A percentile compares a stretch with the other conserved stretches of the same genome.
Conservation (phyloP, 1,284 basidiomycete species). For the Cutaneotrichosporon sp. region DNA sequence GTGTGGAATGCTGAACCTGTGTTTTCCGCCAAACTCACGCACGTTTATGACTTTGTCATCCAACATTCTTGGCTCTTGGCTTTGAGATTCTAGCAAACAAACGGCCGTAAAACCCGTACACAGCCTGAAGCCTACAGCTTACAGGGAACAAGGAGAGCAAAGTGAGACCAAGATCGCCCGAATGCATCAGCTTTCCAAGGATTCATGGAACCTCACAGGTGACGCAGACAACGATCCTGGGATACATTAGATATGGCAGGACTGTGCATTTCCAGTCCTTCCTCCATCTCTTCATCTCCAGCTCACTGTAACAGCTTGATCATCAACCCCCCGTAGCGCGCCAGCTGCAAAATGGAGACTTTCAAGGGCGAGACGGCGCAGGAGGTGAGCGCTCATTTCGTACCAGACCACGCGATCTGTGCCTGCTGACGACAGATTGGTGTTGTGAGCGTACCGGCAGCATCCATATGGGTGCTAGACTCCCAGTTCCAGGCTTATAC, state of each 20-base stretch:
- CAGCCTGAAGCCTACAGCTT: neutral
- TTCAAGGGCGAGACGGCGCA: conserved; percentile 26
- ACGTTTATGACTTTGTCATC: neutral
- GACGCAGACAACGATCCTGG: neutral
- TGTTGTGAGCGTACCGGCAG: conserved; percentile 2
- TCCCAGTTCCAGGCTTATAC: neutral
- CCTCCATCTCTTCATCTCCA: neutral
- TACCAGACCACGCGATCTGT: neutral
- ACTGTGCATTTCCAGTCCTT: neutral
- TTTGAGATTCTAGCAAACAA: neutral
- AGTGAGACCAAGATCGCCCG: neutral
- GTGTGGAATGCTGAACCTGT: neutral
- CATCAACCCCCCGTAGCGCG: neutral
- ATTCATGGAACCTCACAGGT: neutral
- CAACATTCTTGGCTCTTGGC: neutral
- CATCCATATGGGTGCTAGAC: neutral
- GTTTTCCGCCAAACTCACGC: neutral
- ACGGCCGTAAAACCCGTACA: neutral
- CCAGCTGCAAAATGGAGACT: conserved; percentile 1
- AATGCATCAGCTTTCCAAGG: neutral
- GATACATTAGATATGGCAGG: neutral
- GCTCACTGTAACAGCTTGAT: neutral
- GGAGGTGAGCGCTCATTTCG: conserved; percentile 15
- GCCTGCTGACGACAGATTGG: conserved; percentile 16
- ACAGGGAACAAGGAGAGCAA: neutral